Percentiles rank a stretch among this genome's conserved stretches.
phyloP scores from a whole-genome alignment of 768 basidiomycete genomes.

The Filobasidium floriforme region DNA sequence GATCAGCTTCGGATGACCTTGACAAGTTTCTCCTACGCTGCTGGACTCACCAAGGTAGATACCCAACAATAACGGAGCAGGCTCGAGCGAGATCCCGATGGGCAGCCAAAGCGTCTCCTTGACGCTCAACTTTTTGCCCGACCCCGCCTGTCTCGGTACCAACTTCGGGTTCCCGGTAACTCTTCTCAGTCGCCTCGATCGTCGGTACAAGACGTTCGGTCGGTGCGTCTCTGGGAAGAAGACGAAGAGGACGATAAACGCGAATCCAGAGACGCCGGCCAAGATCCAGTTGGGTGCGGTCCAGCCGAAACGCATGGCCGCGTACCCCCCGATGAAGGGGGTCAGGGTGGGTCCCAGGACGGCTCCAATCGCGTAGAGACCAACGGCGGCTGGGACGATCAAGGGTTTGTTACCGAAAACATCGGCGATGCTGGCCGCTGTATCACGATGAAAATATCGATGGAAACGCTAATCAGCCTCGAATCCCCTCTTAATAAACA shows the following conservation, averaged over 20 bases:
- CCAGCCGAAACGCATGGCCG: constrained; percentile 29
- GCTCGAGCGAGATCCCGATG: constrained; percentile 38
- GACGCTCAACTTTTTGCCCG: constrained; percentile 27
- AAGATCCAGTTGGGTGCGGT: constrained; percentile 33
- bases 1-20: too few species aligned
- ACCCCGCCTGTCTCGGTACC: constrained; percentile 38
- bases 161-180: constrained; percentile 22
- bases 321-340: constrained; percentile 30
- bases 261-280: constrained; percentile 24
- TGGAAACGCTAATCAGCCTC: too few species aligned
- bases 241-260: constrained; percentile 26
- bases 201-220: constrained; percentile 29
- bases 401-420: constrained; percentile 23
- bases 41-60: constrained; percentile 7
- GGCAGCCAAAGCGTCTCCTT: constrained; percentile 33
- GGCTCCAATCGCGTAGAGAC: constrained; percentile 29
- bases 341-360: constrained; percentile 31
- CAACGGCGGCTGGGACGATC: constrained; percentile 29
- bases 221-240: constrained; percentile 31
- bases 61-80: constrained; percentile 23
- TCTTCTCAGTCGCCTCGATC: constrained; percentile 27
- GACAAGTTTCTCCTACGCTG: too few species aligned
- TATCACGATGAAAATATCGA: too few species aligned
- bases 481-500: constrained; percentile 1
- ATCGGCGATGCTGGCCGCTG: constrained; percentile 31